A percentile compares a stretch with the other conserved stretches of the same genome.
Conservation (phyloP, 768 basidiomycete genomes). For the Leucogyrophana mollusca region DNA sequence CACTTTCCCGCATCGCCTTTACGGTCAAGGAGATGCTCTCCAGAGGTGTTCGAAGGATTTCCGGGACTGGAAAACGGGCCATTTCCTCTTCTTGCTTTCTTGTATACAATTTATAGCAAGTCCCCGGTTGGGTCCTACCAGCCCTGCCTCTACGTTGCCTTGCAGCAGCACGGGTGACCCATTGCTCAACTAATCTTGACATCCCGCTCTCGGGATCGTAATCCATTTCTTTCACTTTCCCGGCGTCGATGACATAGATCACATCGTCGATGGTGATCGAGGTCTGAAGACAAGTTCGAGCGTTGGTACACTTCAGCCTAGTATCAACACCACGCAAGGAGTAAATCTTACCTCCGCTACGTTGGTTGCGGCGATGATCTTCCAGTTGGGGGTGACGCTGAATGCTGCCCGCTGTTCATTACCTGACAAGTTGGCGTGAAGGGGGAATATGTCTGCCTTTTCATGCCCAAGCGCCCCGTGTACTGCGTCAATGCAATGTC, state of each 20-base stretch:
- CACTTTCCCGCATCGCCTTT: constrained; percentile 74
- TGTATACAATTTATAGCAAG: constrained; percentile 89
- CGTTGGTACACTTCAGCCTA: constrained; percentile 1
- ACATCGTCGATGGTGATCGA: constrained; percentile 92
- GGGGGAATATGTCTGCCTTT: constrained; percentile 64
- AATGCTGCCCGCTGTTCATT: constrained; percentile 85
- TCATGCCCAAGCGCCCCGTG: constrained; percentile 30
- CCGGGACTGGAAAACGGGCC: constrained; percentile 75
- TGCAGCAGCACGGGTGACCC: constrained; percentile 77
- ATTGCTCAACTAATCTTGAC: constrained; percentile 74
- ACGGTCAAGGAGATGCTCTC: constrained; percentile 81
- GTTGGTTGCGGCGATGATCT: constrained; percentile 88
- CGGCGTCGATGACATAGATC: constrained; percentile 79
- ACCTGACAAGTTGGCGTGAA: constrained; percentile 86
- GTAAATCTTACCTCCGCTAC: constrained; percentile 75
- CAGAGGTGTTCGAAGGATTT: constrained; percentile 84
- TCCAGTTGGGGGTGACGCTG: constrained; percentile 59
- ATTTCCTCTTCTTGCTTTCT: constrained; percentile 66
- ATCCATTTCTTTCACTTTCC: constrained; percentile 83
- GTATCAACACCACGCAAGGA: neutral
- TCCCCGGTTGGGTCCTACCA: constrained; percentile 78
- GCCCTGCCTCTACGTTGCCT: constrained; percentile 87
- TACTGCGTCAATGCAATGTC: constrained; percentile 68
- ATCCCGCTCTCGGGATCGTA: constrained; percentile 69
- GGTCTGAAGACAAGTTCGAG: too few relatives aligned